Evolutionary conservation across 257 asterid species (phyloP).

Genomic region (Jacaranda copaia): DNA sequence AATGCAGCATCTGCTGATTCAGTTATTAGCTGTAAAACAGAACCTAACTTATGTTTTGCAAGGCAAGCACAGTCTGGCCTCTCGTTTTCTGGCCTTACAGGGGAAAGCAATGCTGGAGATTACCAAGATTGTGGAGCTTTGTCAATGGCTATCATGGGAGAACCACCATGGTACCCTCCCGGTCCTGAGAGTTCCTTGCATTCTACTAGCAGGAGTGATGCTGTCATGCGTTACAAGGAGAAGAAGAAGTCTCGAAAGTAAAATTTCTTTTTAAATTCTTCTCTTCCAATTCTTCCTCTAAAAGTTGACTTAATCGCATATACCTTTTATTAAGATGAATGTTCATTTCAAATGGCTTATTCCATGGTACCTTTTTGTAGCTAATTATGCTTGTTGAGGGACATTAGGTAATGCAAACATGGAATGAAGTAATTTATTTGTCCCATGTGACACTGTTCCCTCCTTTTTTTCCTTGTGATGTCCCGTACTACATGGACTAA

Average conservation of each 20-base stretch:
- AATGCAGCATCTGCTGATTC: conserved; percentile 87
- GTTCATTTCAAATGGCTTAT: not conserved
- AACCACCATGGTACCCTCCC: conserved; percentile 74
- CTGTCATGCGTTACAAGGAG: conserved; percentile 93
- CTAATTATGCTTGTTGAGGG: not conserved
- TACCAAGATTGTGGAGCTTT: conserved; percentile 78
- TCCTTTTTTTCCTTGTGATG: not conserved
- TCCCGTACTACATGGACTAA: not conserved
- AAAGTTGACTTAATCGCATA: not conserved
- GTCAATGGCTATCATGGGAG: conserved; percentile 62
- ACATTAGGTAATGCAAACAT: not conserved
- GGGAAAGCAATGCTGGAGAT: conserved; percentile 72
- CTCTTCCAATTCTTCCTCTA: not conserved
- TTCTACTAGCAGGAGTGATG: conserved; percentile 74
- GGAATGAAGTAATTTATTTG: not conserved
- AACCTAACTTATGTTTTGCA: conserved; percentile 64
- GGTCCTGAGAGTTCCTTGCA: conserved; percentile 68
- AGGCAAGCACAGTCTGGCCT: conserved; percentile 61
- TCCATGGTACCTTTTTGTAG: not conserved
- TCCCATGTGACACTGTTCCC: not conserved
- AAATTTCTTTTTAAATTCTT: conserved; percentile 23
- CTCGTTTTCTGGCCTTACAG: conserved; percentile 76
- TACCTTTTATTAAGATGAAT: not conserved
- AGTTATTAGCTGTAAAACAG: conserved; percentile 78
- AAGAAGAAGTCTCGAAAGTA: conserved; percentile 83